Base-by-base conservation (phyloP, 768 basidiomycete species). In the Suillus cothurnatus region DNA sequence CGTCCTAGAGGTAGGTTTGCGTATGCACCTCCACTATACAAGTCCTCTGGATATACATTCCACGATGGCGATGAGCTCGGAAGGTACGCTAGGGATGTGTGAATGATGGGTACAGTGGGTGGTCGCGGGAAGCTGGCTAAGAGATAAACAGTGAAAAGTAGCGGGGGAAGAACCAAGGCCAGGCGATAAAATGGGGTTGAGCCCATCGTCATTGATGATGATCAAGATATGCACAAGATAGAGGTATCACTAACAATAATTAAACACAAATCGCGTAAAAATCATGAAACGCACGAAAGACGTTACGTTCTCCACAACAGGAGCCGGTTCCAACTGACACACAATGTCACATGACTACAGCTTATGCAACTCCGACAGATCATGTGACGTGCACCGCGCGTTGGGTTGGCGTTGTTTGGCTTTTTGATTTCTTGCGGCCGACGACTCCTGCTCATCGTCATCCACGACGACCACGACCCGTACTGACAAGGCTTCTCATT, bases 11-110 rank as follows among this genome's bases (percentile, higher is more conserved):
- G 92, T 58, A 93, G 79, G 1, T 77, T 75, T 4, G 82, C 89
- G 75, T 92, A 93, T 12, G 80, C 83, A 9, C 88, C 86, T 4
- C 76, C 84, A 0, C 80, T 73, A 71, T 87, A 92, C 70, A 84
- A 88, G 67, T 90, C 82, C 63, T 90, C 88, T 0, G 90, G 87
- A 71, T 94, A 94, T 61, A 94, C 84, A 11, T 81, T 74, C 85
- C 90, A 88, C n/a, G 86, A 85, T 26, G 83, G 82, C 36, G 80
- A 81, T 34, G 83, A 78, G 39, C 72, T 71, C 19, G 89, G 87
- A 14, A 92, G 81, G 36, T 83, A 84, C 3, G 88, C 83, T 8
- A 93, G 81, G 6, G 89, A 90, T 3, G 85, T 77, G 63, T 89
- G 80, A 4, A 90, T 74, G 49, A 74, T 69, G 4, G 86, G 76